Conservation (phyloP, 2,329 filamentous ascomycete species). For the Monosporascus sp. region DNA sequence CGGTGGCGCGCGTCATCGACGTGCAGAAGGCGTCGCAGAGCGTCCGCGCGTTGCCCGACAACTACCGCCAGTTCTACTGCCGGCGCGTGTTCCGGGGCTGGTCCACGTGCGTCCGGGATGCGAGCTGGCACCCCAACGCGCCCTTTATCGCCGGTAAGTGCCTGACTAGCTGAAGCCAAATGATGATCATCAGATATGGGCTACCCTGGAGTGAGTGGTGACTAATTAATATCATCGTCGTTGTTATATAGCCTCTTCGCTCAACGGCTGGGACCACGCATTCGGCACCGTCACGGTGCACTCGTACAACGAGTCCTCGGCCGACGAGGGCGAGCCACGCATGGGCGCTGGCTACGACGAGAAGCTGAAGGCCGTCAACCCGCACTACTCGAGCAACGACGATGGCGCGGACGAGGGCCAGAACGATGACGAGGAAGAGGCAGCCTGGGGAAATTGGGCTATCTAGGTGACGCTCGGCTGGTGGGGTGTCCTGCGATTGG, state of each 20-base stretch:
- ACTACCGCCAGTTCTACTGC: slow-evolving; percentile 49
- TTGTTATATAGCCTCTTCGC: slow-evolving; percentile 60
- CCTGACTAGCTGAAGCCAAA: no score
- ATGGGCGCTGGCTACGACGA: slow-evolving; percentile 59
- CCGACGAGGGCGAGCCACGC: slow-evolving; percentile 57
- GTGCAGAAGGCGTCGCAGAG: slow-evolving; percentile 66
- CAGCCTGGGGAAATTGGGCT: neutral
- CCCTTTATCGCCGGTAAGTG: slow-evolving; percentile 65
- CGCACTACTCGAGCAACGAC: neutral
- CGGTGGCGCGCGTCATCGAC: slow-evolving; percentile 70
- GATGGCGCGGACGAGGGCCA: slow-evolving; percentile 1
- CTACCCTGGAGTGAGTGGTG: no score
- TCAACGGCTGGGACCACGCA: slow-evolving; percentile 72
- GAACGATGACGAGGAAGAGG: slow-evolving; percentile 8
- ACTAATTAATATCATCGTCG: slow-evolving; percentile 4
- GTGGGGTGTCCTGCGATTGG: neutral
- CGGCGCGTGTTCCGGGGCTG: slow-evolving; percentile 54
- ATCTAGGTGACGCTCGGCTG: neutral
- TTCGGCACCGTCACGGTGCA: slow-evolving; percentile 74
- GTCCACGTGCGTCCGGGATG: slow-evolving; percentile 79
- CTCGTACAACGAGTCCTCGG: slow-evolving; percentile 63
- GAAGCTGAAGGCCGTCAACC: slow-evolving; percentile 40
- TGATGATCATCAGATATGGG: no score
- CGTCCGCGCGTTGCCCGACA: slow-evolving; percentile 50
- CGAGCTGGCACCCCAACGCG: slow-evolving; percentile 83